Base-by-base conservation (phyloP, 176 grass and related monocot genomes). In the Hsuehochloa calcarea region DNA sequence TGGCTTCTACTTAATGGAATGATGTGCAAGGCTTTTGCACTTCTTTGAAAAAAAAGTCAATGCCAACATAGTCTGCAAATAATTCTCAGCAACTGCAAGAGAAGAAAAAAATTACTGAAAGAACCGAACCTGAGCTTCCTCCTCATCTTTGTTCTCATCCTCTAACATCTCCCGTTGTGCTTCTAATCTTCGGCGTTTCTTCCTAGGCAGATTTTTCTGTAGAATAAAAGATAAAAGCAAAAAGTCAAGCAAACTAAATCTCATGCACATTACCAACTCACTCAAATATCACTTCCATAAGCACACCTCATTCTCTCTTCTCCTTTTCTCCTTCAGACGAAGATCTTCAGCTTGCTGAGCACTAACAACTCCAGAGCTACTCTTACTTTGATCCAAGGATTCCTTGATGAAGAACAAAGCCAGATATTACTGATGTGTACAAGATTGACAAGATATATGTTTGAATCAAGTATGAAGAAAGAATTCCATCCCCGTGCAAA, bases 191-290 rank as follows among this genome's bases (percentile, higher is more conserved):
- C 96, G 85, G 47, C 93, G 89, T 82, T 93, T 93, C 85, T 92
- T 95, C 64, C 96, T 92, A 84, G 93, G 96, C 71, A 95, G 81
- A 88, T 90, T 92, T 90, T 95, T 98, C 93, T 97, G 86, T 85
- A 70, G 49, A 90, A 75, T 41, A 88, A 47, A 54, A 76, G 15
- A 62, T 17, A 90, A 61, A 19, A 67, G 17, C 47, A 19, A 87
- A 75, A 74, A 20, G 52, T 87, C 20, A 89, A 86, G 1, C 38
- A 85, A 80, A 74, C 72, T 16, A 38, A 74, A 26, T 39, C 45
- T n/a, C 59, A 51, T 51, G 67, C 29, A 31, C 17, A 85, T 26
- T 70, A 55, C 69, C 39, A 75, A 61, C 19, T 54, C 35, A 70
- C 7, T 71, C 7, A 89, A 39, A 80, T 51, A 69, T 70, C 70